Percentiles rank a stretch among this genome's conserved stretches.
phyloP scores from a whole-genome alignment of 2,329 filamentous ascomycete species.

The Colletotrichum gloeosporioides region DNA sequence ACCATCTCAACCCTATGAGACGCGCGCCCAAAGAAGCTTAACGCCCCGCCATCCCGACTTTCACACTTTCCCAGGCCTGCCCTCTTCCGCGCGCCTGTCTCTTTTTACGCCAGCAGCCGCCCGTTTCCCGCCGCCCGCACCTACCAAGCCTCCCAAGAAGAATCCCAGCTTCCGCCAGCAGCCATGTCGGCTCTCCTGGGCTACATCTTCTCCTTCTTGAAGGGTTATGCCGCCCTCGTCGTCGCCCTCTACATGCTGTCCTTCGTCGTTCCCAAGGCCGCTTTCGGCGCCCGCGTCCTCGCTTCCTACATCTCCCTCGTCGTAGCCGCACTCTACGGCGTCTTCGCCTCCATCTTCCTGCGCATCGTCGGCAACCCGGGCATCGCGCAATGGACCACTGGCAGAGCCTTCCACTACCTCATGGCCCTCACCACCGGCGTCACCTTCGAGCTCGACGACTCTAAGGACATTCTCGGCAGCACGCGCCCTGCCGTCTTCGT shows the following conservation, averaged over 20 bases:
- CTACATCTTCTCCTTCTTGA: constrained; percentile 51
- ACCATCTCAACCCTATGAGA: neutral
- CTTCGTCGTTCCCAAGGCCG: constrained; percentile 60
- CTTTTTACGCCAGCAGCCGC: constrained; percentile 8
- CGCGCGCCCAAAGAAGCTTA: constrained; percentile 17
- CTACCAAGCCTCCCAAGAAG: neutral
- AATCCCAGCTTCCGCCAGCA: neutral
- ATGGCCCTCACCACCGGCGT: constrained; percentile 81
- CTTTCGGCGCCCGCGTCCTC: constrained; percentile 73
- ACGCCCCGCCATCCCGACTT: constrained; percentile 11
- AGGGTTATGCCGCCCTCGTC: constrained; percentile 57
- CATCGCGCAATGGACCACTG: constrained; percentile 85
- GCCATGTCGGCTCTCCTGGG: constrained; percentile 41
- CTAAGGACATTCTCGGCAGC: constrained; percentile 64
- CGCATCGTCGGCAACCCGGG: constrained; percentile 74
- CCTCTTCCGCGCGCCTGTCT: constrained; percentile 12
- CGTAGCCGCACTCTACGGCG: constrained; percentile 73
- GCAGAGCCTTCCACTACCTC: constrained; percentile 77
- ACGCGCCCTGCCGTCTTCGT: constrained; percentile 87
- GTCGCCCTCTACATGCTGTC: constrained; percentile 68
- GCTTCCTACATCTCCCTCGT: constrained; percentile 69
- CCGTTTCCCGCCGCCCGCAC: neutral
- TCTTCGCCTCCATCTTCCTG: constrained; percentile 74
- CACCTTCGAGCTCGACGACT: constrained; percentile 75
- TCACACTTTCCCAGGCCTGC: neutral